phyloP scores from a whole-genome alignment of 169 alveolate species.

The Plasmodium gaboni region DNA sequence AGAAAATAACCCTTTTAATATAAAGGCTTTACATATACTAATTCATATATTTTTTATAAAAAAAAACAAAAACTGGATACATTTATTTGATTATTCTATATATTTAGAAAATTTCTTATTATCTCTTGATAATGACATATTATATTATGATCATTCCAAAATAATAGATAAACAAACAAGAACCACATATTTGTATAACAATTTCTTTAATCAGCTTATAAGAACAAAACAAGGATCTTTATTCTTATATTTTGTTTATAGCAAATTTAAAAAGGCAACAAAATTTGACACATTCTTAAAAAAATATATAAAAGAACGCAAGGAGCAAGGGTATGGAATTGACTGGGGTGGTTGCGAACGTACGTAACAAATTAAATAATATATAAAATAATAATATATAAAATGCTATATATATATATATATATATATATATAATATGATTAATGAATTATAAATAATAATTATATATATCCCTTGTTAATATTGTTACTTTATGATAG shows the following conservation, averaged over 20 bases:
- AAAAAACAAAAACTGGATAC: slow-evolving; percentile 36
- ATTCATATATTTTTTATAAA: slow-evolving; percentile 26
- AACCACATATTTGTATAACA: slow-evolving; percentile 12
- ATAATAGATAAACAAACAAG: too few species aligned
- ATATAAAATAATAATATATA: too few species aligned
- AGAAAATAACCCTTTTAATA: slow-evolving; percentile 39
- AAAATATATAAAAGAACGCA: slow-evolving; percentile 21
- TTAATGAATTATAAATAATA: too few species aligned
- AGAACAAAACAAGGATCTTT: too few species aligned
- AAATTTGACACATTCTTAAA: slow-evolving; percentile 4
- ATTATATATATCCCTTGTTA: too few species aligned
- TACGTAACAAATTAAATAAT: too few species aligned
- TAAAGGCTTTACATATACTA: slow-evolving; percentile 32
- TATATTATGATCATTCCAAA: too few species aligned
- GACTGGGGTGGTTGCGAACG: too few species aligned
- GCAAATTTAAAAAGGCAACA: not conserved
- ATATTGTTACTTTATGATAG: too few species aligned
- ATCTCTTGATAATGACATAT: not conserved
- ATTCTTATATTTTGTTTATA: slow-evolving; percentile 4
- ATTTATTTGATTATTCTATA: slow-evolving; percentile 54
- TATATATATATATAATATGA: too few species aligned
- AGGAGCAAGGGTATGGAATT: not conserved
- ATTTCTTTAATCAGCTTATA: slow-evolving; percentile 5
- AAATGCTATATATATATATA: too few species aligned
- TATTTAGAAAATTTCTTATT: slow-evolving; percentile 22